These are phyloP conservation scores for Karstenula rhodostoma DNA, from an alignment of 2,329 filamentous ascomycete species.

Conservation along the genomic window DNA sequence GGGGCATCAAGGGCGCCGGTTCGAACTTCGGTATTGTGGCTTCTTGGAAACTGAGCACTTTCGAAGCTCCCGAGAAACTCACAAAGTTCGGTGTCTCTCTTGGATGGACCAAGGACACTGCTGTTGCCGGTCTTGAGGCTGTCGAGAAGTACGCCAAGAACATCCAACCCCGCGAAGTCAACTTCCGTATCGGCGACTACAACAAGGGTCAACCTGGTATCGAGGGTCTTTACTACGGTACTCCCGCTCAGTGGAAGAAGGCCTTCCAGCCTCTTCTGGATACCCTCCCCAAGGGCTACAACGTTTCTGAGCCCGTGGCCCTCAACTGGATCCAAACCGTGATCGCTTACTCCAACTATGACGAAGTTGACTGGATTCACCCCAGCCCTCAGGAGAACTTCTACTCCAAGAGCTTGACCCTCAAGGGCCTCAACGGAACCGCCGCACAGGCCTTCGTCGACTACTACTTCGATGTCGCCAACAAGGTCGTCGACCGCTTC, in stretches of 20 bases:
- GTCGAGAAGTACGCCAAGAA: conserved; percentile 23
- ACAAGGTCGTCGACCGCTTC: conserved; percentile 18
- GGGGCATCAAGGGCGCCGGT: conserved; percentile 47
- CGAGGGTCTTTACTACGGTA: conserved; percentile 25
- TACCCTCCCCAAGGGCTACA: conserved; percentile 19
- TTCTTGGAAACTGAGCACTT: conserved; percentile 29
- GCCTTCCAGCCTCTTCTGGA: conserved; percentile 21
- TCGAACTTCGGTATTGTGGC: conserved; percentile 45
- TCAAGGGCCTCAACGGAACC: conserved; percentile 21
- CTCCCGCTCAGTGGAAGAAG: conserved; percentile 14
- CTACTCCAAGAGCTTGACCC: conserved; percentile 21
- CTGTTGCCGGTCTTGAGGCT: conserved; percentile 22
- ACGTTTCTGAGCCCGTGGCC: conserved; percentile 11
- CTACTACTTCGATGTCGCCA: conserved; percentile 24
- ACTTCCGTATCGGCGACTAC: conserved; percentile 25
- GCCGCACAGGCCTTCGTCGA: conserved; percentile 18
- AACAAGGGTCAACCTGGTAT: conserved; percentile 19
- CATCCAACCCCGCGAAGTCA: conserved; percentile 20
- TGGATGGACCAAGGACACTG: conserved; percentile 22
- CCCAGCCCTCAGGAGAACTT: conserved; percentile 23
- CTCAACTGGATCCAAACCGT: conserved; percentile 23
- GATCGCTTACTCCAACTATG: conserved; percentile 22
- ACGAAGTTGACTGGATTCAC: conserved; percentile 19
- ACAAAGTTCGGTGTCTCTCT: conserved; percentile 19
- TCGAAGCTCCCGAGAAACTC: conserved; percentile 16